phyloP scores from a whole-genome alignment of 352 stramenopile species.

The Phytophthora brassicae region DNA sequence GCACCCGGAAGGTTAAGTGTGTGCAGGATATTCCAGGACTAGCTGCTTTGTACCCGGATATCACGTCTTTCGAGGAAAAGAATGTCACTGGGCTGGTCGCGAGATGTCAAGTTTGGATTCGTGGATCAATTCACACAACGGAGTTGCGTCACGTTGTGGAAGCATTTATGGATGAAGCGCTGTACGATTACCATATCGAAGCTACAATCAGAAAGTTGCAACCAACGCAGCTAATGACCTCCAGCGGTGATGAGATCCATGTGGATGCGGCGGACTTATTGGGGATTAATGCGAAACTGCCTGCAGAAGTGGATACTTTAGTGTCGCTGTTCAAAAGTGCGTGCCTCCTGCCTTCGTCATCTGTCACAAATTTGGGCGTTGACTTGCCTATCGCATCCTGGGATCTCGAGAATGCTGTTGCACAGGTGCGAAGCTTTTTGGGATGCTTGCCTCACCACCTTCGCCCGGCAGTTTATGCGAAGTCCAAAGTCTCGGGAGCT shows the following conservation, averaged over 20 bases:
- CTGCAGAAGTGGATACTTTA: slow-evolving; percentile 36
- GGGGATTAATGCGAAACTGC: slow-evolving; percentile 13
- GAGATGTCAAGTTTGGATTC: slow-evolving; percentile 74
- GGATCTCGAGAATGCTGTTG: slow-evolving; percentile 60
- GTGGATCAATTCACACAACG: slow-evolving; percentile 55
- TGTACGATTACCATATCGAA: slow-evolving; percentile 85
- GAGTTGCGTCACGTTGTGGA: slow-evolving; percentile 70
- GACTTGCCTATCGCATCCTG: slow-evolving; percentile 52
- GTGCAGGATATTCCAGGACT: slow-evolving; percentile 34
- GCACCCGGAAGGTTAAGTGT: slow-evolving; percentile 11
- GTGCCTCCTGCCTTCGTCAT: slow-evolving; percentile 49
- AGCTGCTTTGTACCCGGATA: slow-evolving; percentile 17
- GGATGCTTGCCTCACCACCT: slow-evolving; percentile 55
- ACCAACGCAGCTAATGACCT: slow-evolving; percentile 1
- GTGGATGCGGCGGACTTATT: slow-evolving; percentile 7
- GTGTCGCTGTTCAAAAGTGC: slow-evolving; percentile 58
- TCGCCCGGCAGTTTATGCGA: slow-evolving; percentile 48
- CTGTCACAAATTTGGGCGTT: slow-evolving; percentile 52
- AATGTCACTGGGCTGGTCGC: slow-evolving; percentile 25
- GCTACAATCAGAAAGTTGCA: slow-evolving; percentile 41
- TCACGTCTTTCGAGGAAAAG: neutral
- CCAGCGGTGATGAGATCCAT: neutral
- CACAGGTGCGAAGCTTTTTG: slow-evolving; percentile 57
- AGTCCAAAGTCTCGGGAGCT: slow-evolving; percentile 26
- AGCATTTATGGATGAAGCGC: slow-evolving; percentile 67